phyloP scores from a whole-genome alignment of 768 basidiomycete species.

The Leccinum variicolor region DNA sequence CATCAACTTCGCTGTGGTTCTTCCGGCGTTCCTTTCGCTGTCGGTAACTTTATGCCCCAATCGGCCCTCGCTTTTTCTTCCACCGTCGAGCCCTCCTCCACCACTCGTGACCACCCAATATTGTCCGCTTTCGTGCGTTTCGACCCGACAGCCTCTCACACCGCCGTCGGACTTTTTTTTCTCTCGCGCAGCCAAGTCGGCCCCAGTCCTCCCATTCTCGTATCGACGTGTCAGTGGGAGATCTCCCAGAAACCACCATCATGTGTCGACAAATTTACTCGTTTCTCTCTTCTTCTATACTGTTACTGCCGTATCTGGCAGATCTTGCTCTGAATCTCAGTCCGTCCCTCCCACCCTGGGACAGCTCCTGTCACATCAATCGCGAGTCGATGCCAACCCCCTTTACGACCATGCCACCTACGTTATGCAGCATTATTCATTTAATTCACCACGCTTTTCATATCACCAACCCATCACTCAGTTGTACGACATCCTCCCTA shows the following conservation, averaged over 20 bases:
- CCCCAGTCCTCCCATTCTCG: neutral
- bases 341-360: slow-evolving; percentile 15
- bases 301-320: slow-evolving; percentile 12
- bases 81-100: neutral
- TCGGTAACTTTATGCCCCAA: slow-evolving; percentile 29
- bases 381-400: slow-evolving; percentile 6
- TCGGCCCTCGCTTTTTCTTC: slow-evolving; percentile 6
- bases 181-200: slow-evolving; percentile 21
- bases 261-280: slow-evolving; percentile 11
- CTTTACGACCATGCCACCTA: slow-evolving; percentile 14
- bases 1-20: slow-evolving; percentile 23
- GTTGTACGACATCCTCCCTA: slow-evolving; percentile 1
- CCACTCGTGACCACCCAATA: neutral
- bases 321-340: slow-evolving; percentile 17
- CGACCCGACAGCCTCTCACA: slow-evolving; percentile 18
- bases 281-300: slow-evolving; percentile 1
- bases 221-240: slow-evolving; percentile 8
- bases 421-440: slow-evolving; percentile 15
- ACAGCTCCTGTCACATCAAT: slow-evolving; percentile 22
- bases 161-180: slow-evolving; percentile 11
- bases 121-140: slow-evolving; percentile 1
- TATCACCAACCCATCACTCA: slow-evolving; percentile 3
- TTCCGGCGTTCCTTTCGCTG: slow-evolving; percentile 21
- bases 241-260: slow-evolving; percentile 14
- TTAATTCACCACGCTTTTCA: slow-evolving; percentile 13